Conservation (phyloP, 2,329 filamentous ascomycete species). For the Monilinia vaccinii-corymbosi region DNA sequence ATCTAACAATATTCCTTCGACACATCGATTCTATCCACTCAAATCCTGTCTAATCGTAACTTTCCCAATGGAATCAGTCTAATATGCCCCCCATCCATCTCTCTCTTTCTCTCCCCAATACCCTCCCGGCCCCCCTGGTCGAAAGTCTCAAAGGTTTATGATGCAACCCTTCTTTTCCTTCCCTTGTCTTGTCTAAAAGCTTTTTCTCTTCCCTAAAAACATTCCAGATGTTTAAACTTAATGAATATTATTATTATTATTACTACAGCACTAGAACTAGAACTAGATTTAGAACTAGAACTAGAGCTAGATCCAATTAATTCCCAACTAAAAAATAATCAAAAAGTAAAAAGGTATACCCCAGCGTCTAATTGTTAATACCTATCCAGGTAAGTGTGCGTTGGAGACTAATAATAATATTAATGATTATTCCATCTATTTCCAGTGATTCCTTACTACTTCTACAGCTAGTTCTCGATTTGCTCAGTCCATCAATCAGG, state of each 20-base stretch:
- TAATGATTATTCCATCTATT: no score
- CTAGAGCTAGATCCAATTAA: not conserved
- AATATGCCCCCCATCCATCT: not conserved
- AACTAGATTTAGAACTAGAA: no score
- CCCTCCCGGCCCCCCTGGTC: not conserved
- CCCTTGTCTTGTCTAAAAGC: no score
- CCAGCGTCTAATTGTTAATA: not conserved
- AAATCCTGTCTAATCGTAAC: not conserved
- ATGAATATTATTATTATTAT: no score
- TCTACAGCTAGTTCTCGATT: not conserved
- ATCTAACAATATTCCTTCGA: not conserved
- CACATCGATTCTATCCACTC: not conserved
- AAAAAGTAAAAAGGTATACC: not conserved
- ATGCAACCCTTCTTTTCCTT: not conserved
- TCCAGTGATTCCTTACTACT: no score
- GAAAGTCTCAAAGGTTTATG: not conserved
- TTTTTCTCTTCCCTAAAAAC: no score
- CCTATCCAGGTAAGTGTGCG: no score
- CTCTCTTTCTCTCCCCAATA: no score
- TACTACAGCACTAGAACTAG: no score
- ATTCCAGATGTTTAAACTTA: no score
- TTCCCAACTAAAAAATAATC: not conserved
- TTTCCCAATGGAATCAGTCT: not conserved
- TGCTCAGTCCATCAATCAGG: not conserved
- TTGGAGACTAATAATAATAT: not conserved